These are phyloP conservation scores for Scheffersomyces spartinae DNA, from an alignment of 805 yeast species.

Conservation along the genomic window DNA sequence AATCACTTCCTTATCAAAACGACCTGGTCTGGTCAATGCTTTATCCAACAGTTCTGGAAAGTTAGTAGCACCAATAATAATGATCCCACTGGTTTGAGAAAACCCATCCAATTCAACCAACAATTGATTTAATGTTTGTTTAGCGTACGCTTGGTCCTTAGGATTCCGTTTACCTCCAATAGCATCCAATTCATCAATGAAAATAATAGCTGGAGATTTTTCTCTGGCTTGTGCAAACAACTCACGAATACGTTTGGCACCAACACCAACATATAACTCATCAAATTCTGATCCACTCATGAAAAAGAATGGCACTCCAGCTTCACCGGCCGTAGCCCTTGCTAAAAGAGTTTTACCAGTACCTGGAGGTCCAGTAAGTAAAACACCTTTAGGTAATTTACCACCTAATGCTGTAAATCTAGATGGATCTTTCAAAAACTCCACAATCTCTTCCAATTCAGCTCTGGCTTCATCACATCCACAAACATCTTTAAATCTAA, in stretches of 20 bases:
- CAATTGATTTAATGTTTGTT: conserved; percentile 92
- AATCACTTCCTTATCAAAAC: conserved; percentile 91
- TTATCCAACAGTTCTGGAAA: conserved; percentile 95
- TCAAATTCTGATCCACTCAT: conserved; percentile 99
- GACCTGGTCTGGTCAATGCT: conserved; percentile 96
- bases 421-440: conserved; percentile 90
- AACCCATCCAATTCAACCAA: conserved; percentile 94
- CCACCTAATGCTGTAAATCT: conserved; percentile 96
- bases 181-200: conserved; percentile 96
- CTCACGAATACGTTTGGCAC: conserved; percentile 96
- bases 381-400: conserved; percentile 91
- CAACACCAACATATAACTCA: conserved; percentile 97
- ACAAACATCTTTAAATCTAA: conserved; percentile 83
- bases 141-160: conserved; percentile 95
- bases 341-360: conserved; percentile 96
- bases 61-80: conserved; percentile 96
- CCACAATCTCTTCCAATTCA: conserved; percentile 96
- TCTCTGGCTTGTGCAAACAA: conserved; percentile 87
- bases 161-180: conserved; percentile 98
- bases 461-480: conserved; percentile 99
- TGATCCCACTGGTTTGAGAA: conserved; percentile 84
- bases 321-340: conserved; percentile 98
- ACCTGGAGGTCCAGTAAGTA: conserved; percentile 97
- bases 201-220: conserved; percentile 92
- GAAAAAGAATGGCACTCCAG: conserved; percentile 96